Conservation (phyloP, 2,329 filamentous ascomycete species). For the Trichoderma atroviride region DNA sequence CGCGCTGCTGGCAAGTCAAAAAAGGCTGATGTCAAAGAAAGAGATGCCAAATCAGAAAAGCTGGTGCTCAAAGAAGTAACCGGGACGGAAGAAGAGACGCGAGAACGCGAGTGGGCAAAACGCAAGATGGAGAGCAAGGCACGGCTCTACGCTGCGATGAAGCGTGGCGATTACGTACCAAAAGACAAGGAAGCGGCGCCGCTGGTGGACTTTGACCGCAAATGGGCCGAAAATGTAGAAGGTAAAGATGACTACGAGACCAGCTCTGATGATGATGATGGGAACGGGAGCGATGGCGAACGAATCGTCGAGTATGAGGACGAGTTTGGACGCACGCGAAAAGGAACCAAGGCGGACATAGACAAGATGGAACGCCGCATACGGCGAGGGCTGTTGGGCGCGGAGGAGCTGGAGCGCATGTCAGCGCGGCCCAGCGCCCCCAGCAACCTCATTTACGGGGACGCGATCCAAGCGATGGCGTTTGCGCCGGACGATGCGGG, state of each 20-base stretch:
- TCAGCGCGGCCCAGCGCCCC: constrained; percentile 69
- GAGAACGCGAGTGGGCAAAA: constrained; percentile 70
- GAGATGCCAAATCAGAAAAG: constrained; percentile 44
- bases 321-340: constrained; percentile 84
- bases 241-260: constrained; percentile 62
- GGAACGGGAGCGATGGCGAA: constrained; percentile 54
- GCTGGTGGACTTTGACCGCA: constrained; percentile 91
- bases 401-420: constrained; percentile 67
- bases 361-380: constrained; percentile 61
- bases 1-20: constrained; percentile 36
- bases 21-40: constrained; percentile 49
- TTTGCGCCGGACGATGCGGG: constrained; percentile 75
- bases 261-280: constrained; percentile 44
- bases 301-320: constrained; percentile 80
- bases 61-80: constrained; percentile 55
- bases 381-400: constrained; percentile 54
- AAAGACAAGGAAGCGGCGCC: constrained; percentile 65
- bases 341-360: constrained; percentile 70
- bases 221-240: constrained; percentile 79
- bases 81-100: constrained; percentile 64
- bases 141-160: constrained; percentile 84
- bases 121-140: constrained; percentile 90
- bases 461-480: constrained; percentile 79
- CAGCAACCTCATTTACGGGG: constrained; percentile 76
- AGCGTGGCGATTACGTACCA: constrained; percentile 79